Conservation (phyloP, 495 filamentous ascomycete species). For the Cudoniella acicularis region DNA sequence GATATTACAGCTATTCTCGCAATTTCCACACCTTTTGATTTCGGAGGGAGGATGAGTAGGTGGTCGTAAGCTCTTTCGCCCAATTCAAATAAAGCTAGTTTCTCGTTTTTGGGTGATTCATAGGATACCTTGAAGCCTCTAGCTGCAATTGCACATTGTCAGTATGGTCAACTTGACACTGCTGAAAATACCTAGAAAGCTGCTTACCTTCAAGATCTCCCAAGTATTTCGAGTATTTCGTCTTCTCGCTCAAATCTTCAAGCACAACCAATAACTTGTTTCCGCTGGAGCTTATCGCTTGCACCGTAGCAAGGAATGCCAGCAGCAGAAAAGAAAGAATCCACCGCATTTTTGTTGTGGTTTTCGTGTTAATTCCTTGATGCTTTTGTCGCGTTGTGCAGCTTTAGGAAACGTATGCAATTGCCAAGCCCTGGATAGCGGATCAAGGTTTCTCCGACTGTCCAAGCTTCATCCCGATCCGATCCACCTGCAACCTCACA, state of each 20-base stretch:
- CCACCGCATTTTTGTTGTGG: constrained; percentile 63
- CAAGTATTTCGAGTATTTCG: constrained; percentile 77
- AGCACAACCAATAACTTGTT: constrained; percentile 80
- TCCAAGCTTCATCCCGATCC: not conserved
- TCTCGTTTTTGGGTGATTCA: constrained; percentile 82
- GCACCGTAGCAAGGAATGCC: constrained; percentile 58
- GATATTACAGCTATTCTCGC: not conserved
- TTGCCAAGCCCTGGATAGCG: constrained; percentile 24
- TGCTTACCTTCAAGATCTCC: constrained; percentile 71
- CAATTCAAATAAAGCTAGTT: constrained; percentile 76
- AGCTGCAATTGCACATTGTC: constrained; percentile 42
- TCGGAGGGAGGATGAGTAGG: constrained; percentile 78
- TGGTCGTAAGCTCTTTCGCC: constrained; percentile 91
- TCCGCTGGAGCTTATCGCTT: constrained; percentile 77
- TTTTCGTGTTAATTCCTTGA: constrained; percentile 24
- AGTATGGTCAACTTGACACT: not conserved
- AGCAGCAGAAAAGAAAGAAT: constrained; percentile 65
- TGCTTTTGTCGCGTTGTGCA: constrained; percentile 15
- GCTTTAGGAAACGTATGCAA: constrained; percentile 32
- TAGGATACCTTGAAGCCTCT: constrained; percentile 78
- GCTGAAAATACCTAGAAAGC: not conserved
- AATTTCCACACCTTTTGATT: constrained; percentile 71
- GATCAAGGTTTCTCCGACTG: constrained; percentile 17
- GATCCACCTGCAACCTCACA: not conserved
- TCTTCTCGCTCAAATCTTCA: constrained; percentile 77